Conservation (phyloP, 345 rosid species). For the Psidium guajava region DNA sequence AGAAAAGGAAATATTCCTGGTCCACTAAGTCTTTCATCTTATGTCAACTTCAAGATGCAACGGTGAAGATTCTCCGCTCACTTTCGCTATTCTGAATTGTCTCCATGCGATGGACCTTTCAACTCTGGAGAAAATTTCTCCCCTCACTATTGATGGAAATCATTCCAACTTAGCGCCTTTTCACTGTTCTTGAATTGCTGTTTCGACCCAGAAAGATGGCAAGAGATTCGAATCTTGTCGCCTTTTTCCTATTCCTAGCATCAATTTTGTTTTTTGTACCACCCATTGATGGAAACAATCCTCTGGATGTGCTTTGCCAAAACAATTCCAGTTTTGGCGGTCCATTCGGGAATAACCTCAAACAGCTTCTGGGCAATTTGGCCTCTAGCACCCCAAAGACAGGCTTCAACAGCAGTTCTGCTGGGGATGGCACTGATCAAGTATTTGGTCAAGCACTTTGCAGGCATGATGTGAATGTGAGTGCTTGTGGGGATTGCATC, state of each 20-base stretch:
- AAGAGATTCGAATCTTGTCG: neutral
- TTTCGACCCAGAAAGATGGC: neutral
- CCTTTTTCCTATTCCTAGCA: neutral
- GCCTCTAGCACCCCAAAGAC: neutral
- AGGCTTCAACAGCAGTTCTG: neutral
- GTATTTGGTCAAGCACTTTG: neutral
- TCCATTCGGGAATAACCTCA: neutral
- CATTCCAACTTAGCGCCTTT: neutral
- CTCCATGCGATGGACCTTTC: neutral
- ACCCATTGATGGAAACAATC: neutral
- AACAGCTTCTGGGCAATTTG: neutral
- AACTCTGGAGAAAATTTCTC: neutral
- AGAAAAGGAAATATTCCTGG: neutral
- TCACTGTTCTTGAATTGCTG: neutral
- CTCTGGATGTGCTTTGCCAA: neutral
- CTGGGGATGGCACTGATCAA: neutral
- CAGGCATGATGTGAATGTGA: neutral
- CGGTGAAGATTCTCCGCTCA: neutral
- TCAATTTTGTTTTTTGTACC: neutral
- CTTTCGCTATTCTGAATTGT: fast-evolving
- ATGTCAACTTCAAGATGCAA: neutral
- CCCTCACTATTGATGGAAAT: neutral
- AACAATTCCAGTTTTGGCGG: neutral
- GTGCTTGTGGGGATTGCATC: neutral
- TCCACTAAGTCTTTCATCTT: neutral